These are phyloP conservation scores for Cordyceps cateniannulata DNA, from an alignment of 2,329 filamentous ascomycete genomes.

Conservation along the genomic window DNA sequence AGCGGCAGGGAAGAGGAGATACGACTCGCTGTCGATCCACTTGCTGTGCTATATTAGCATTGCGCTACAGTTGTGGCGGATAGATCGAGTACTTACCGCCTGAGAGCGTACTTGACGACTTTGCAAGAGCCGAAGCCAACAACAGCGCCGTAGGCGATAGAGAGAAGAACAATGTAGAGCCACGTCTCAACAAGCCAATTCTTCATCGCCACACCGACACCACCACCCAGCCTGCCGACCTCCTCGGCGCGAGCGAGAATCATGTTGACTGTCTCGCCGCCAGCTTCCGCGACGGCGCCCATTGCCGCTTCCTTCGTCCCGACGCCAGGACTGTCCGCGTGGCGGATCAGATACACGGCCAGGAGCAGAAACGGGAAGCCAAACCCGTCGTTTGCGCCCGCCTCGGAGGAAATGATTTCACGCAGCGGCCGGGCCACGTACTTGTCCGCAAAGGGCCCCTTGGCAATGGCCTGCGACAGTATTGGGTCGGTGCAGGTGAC, in stretches of 20 bases:
- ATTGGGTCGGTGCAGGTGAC: conserved; percentile 57
- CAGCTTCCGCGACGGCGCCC: neutral
- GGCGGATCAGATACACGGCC: conserved; percentile 49
- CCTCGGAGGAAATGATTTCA: conserved; percentile 57
- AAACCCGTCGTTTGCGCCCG: conserved; percentile 56
- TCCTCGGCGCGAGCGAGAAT: conserved; percentile 19
- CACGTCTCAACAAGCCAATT: conserved; percentile 56
- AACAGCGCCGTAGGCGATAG: conserved; percentile 44
- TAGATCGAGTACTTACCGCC: conserved; percentile 18
- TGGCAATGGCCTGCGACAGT: conserved; percentile 55
- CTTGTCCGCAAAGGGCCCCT: conserved; percentile 51
- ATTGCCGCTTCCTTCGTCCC: neutral
- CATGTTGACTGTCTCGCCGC: neutral
- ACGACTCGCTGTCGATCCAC: conserved; percentile 51
- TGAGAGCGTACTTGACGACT: conserved; percentile 37
- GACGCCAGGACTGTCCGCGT: conserved; percentile 34
- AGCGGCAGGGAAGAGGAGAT: conserved; percentile 44
- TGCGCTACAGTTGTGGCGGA: too few species aligned
- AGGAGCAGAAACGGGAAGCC: conserved; percentile 56
- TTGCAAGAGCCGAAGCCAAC: conserved; percentile 42
- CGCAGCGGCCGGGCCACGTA: conserved; percentile 51
- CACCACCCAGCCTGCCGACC: conserved; percentile 46
- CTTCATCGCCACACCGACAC: conserved; percentile 43
- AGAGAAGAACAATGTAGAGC: conserved; percentile 51
- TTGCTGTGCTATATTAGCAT: conserved; percentile 24